phyloP scores from a whole-genome alignment of 257 asterid genomes.

The Avicennia marina region DNA sequence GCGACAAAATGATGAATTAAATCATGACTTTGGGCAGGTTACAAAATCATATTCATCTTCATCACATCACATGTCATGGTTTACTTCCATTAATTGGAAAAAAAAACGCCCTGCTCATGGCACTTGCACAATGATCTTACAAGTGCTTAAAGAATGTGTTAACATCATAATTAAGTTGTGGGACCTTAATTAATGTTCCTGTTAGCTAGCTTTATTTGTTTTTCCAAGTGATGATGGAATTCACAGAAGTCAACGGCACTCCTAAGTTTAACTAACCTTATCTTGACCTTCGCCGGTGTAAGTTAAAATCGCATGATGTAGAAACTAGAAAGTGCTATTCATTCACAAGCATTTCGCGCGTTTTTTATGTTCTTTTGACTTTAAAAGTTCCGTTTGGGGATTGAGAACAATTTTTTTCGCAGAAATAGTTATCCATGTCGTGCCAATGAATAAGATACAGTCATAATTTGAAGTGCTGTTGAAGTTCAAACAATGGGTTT shows the following conservation, averaged over 20 bases:
- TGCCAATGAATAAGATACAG: too few relatives aligned
- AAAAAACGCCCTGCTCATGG: not conserved
- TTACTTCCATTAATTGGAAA: not conserved
- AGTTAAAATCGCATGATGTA: conserved; percentile 17
- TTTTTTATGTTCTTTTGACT: not conserved
- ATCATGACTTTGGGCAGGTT: conserved; percentile 10
- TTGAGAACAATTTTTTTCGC: not conserved
- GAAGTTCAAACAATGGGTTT: too few relatives aligned
- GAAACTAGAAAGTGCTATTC: conserved; percentile 4
- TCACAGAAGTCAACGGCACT: conserved; percentile 2
- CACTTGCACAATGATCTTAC: not conserved
- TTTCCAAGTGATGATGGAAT: not conserved
- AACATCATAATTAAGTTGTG: not conserved
- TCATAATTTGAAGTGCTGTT: too few relatives aligned
- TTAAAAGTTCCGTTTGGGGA: too few relatives aligned
- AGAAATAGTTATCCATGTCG: too few relatives aligned
- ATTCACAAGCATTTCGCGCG: not conserved
- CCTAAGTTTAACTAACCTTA: conserved; percentile 9
- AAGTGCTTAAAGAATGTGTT: not conserved
- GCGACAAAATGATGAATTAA: conserved; percentile 3
- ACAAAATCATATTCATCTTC: conserved; percentile 5
- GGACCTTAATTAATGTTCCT: not conserved
- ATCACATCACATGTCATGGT: conserved; percentile 3
- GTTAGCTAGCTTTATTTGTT: not conserved
- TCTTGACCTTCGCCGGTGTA: conserved; percentile 1